Conservation (phyloP, 805 yeast species). For the Starmerella kuoi region DNA sequence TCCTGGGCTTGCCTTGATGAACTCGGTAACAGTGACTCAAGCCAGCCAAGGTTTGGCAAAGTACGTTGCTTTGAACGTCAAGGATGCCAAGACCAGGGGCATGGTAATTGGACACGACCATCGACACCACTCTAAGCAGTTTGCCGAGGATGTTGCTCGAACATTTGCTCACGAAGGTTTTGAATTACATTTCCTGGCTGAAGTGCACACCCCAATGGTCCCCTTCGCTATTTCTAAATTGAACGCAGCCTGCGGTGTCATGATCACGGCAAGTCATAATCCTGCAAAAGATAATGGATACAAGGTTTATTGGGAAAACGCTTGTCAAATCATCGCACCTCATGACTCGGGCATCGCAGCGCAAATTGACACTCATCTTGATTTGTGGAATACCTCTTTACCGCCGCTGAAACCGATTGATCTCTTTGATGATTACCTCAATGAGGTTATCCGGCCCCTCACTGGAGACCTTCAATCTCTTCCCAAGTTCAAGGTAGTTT, state of each 20-base stretch:
- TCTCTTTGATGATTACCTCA: constrained; percentile 4
- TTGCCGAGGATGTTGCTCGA: constrained; percentile 67
- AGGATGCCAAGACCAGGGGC: constrained; percentile 29
- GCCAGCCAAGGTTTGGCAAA: constrained; percentile 45
- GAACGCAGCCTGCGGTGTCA: constrained; percentile 66
- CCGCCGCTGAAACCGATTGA: constrained; percentile 4
- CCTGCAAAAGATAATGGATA: constrained; percentile 66
- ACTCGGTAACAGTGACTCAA: constrained; percentile 76
- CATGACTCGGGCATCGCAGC: constrained; percentile 64
- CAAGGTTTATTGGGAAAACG: constrained; percentile 86
- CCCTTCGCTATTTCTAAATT: constrained; percentile 67
- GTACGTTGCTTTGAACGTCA: constrained; percentile 26
- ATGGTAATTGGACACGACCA: constrained; percentile 89
- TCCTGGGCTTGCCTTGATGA: constrained; percentile 83
- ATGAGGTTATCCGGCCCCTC: constrained; percentile 10
- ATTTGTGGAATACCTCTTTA: constrained; percentile 38
- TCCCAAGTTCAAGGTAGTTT: constrained; percentile 39
- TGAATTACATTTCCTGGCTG: constrained; percentile 41
- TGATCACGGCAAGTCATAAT: constrained; percentile 47
- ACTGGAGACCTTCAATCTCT: not conserved
- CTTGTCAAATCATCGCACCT: constrained; percentile 93
- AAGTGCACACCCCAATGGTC: constrained; percentile 78
- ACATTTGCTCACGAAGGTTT: constrained; percentile 60
- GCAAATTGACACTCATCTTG: constrained; percentile 46
- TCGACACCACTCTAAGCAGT: constrained; percentile 62